A percentile compares a stretch with the other conserved stretches of the same genome.
phyloP scores from a whole-genome alignment of 2,329 filamentous ascomycete genomes.

The Huntiella moniliformis region DNA sequence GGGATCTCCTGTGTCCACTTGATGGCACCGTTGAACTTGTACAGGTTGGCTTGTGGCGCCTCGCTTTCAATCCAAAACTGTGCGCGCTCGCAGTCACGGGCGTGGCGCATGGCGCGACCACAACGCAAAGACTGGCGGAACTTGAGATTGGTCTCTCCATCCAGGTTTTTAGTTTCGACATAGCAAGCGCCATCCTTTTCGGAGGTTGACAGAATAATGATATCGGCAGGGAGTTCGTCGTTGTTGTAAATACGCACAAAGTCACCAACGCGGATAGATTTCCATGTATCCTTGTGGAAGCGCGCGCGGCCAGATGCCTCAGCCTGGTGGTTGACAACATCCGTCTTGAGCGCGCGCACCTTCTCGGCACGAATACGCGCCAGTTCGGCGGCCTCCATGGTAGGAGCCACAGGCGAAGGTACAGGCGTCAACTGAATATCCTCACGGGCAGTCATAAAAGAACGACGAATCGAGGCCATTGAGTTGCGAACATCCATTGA shows the following conservation, averaged over 20 bases:
- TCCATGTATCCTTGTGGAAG: slow-evolving; percentile 91
- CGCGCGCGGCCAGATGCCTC: slow-evolving; percentile 50
- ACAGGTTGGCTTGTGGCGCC: slow-evolving; percentile 77
- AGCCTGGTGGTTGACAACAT: slow-evolving; percentile 54
- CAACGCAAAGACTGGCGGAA: slow-evolving; percentile 81
- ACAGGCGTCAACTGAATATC: slow-evolving; percentile 90
- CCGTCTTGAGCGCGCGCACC: slow-evolving; percentile 28
- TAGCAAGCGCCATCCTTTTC: slow-evolving; percentile 91
- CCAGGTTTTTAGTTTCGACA: slow-evolving; percentile 93
- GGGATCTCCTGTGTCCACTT: slow-evolving; percentile 63
- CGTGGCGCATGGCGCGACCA: slow-evolving; percentile 65
- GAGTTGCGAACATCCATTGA: slow-evolving; percentile 31
- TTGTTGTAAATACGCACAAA: slow-evolving; percentile 94
- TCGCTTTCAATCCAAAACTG: slow-evolving; percentile 85
- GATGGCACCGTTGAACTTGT: slow-evolving; percentile 81
- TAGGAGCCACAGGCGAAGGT: slow-evolving; percentile 25
- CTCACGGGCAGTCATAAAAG: slow-evolving; percentile 29
- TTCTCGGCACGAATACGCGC: slow-evolving; percentile 18
- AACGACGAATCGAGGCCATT: slow-evolving; percentile 30
- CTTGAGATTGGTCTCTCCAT: slow-evolving; percentile 95
- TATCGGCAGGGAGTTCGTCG: slow-evolving; percentile 83
- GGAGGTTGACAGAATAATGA: slow-evolving; percentile 82
- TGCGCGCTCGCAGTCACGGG: slow-evolving; percentile 75
- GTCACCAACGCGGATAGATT: slow-evolving; percentile 84
- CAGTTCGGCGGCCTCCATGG: slow-evolving; percentile 23